phyloP scores from a whole-genome alignment of 1,139 yeast species.

The Wickerhamomyces sp. region DNA sequence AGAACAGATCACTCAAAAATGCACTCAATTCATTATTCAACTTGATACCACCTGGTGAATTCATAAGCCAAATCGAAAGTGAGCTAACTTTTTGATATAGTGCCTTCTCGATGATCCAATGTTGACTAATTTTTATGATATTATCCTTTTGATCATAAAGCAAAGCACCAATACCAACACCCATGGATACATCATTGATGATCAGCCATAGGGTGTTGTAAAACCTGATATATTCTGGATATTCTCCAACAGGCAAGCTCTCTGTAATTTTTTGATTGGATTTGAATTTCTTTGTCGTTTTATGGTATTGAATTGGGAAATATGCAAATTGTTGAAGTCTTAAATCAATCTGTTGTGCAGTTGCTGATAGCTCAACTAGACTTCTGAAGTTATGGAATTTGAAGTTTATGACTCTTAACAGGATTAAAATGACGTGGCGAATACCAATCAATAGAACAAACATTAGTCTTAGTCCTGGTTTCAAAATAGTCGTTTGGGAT shows the following conservation, averaged over 20 bases:
- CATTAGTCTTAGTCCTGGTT: not conserved
- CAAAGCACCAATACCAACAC: slow-evolving; percentile 52
- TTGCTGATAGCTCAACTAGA: slow-evolving; percentile 48
- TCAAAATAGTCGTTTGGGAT: not conserved
- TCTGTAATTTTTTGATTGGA: slow-evolving; percentile 24
- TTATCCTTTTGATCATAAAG: slow-evolving; percentile 39
- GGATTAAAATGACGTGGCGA: slow-evolving; percentile 29
- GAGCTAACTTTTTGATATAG: slow-evolving; percentile 35
- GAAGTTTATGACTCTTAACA: slow-evolving; percentile 34
- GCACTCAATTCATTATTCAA: slow-evolving; percentile 80
- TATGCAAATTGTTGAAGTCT: slow-evolving; percentile 73
- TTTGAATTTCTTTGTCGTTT: slow-evolving; percentile 33
- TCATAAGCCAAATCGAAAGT: slow-evolving; percentile 71
- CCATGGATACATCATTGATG: slow-evolving; percentile 74
- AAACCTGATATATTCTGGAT: slow-evolving; percentile 77
- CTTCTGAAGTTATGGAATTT: slow-evolving; percentile 25
- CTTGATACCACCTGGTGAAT: slow-evolving; percentile 92
- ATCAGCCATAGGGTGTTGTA: slow-evolving; percentile 89
- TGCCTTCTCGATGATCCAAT: slow-evolving; percentile 31
- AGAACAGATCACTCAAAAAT: slow-evolving; percentile 79
- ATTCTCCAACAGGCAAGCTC: slow-evolving; percentile 29
- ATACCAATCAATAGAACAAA: slow-evolving; percentile 17
- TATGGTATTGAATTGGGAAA: slow-evolving; percentile 76
- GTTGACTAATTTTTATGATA: slow-evolving; percentile 34
- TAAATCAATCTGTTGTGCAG: slow-evolving; percentile 74